Evolutionary conservation across 208 protist genomes (phyloP), one percentile per base, ranked within the genome.

Genomic region (Trypanosoma melophagium): DNA sequence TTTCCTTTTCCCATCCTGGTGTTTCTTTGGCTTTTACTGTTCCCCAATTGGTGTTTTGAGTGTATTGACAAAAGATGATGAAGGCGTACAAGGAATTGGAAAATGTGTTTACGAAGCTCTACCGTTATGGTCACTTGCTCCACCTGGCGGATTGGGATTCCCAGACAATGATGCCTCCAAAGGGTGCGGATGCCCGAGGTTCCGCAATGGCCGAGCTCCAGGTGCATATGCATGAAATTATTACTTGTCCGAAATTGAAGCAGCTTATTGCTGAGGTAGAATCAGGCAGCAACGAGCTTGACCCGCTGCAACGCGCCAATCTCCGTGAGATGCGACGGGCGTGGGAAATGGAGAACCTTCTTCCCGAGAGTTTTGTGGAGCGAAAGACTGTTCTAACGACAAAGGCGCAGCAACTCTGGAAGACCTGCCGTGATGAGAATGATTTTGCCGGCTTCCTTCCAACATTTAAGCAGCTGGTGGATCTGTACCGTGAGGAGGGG

Each of bases 161-260:
- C 66, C 65, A 86, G 22, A 78, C 81, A 8, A 77, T 89, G 60
- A 95, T 97, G 92, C 89, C 92, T 0, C 69, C 72, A 13, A 88
- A 92, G 47, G 86, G 80, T 10, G 67, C 74, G 17, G 80, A 81
- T 4, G 69, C 82, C 1, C 80, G 92, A 35, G 81, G 83, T 16
- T 79, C 86, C 42, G 87, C 90, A 10, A 77, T 89, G 42, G 81
- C 81, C 2, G 74, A 76, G 51, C 60, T 94, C 3, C 49, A 70
- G 31, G 61, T 79, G 44, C 58, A 81, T 47, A 28, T 78, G 38
- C 79, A 91, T 44, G 57, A 78, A 16, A 66, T 81, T 12, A 69
- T 93, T 35, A 94, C 84, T 17, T 67, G 75, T 13, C 64, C 72
- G 2, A 65, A 82, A 21, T 60, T 83, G 40, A 73, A 72, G 55